Conservation (phyloP, 768 basidiomycete genomes). For the Mycena belliarum region DNA sequence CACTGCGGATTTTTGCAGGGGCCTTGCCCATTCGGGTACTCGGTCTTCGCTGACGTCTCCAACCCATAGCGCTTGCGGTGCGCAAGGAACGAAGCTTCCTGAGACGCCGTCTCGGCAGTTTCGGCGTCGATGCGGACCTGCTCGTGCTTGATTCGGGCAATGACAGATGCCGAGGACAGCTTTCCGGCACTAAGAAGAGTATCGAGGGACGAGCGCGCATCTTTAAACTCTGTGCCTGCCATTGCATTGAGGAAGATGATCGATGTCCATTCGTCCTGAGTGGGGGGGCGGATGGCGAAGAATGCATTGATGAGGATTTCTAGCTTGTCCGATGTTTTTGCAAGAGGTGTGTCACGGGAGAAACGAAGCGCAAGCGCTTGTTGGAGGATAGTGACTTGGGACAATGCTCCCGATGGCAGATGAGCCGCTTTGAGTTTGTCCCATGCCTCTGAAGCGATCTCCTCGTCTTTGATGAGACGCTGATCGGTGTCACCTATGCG, state of each 20-base stretch:
- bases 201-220: conserved; percentile 1
- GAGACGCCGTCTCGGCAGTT: neutral
- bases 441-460: neutral
- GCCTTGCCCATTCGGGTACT: neutral
- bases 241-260: conserved; percentile 9
- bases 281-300: conserved; percentile 3
- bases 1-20: conserved; percentile 5
- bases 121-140: conserved; percentile 1
- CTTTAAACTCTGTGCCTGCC: neutral
- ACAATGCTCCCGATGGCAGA: neutral
- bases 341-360: neutral
- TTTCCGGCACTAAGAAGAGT: neutral
- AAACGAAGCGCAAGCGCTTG: neutral
- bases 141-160: conserved; percentile 2
- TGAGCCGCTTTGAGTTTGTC: neutral
- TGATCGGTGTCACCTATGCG: neutral
- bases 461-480: neutral
- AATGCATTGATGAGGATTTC: neutral
- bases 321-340: neutral
- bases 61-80: neutral
- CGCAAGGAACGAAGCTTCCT: neutral
- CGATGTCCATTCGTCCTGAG: neutral
- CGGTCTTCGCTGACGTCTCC: neutral
- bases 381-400: conserved; percentile 4
- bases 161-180: neutral